Evolutionary conservation across 1,284 basidiomycete genomes (phyloP), one percentile per base, ranked within the genome.

Genomic region (Microstroma glucosiphilum): DNA sequence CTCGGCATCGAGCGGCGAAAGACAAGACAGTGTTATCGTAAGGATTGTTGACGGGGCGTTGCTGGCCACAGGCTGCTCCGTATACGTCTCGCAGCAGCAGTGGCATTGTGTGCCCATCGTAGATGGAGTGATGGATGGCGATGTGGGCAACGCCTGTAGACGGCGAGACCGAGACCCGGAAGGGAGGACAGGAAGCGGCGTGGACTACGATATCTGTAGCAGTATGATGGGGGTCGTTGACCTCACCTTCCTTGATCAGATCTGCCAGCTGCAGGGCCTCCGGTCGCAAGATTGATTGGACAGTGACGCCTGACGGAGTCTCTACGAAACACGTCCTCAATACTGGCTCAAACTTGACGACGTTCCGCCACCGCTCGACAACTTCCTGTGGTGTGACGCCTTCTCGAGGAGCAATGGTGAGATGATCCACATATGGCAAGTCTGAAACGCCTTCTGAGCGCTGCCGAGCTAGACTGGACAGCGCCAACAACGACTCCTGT

Each of bases 401-500:
- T 25, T 3, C 43, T 12, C 12, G 3, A 4, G 21, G 15, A 15
- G n/a, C 25, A 26, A 54, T 54, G 21, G 21, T 54, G 17, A 54
- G 42, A 41, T 19, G n/a, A 43, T 30, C 19, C n/a, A 58, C 26
- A 26, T 58, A 58, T 8, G 57, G 57, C 13, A 58, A n/a, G n/a
- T 17, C 15, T 15, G 30, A 13, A 17, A 6, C 40, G 8, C n/a
- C 56, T 11, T 21, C 56, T 17, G 3, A 12, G 6, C 43, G 4
- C 8, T 57, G n/a, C 37, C 56, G 37, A n/a, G 57, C 57, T 4
- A 58, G 17, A 17, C 8, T 48, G 13, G 57, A 23, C 15, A 58
- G 66, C 0, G 70, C 66, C 41, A 75, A 55, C 49, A 73, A 63
- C 2, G 70, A 69, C 1, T 43, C 61, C 57, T 77, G 75, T 55